Base-by-base conservation (phyloP, 257 asterid species). In the Lavandula angustifolia region DNA sequence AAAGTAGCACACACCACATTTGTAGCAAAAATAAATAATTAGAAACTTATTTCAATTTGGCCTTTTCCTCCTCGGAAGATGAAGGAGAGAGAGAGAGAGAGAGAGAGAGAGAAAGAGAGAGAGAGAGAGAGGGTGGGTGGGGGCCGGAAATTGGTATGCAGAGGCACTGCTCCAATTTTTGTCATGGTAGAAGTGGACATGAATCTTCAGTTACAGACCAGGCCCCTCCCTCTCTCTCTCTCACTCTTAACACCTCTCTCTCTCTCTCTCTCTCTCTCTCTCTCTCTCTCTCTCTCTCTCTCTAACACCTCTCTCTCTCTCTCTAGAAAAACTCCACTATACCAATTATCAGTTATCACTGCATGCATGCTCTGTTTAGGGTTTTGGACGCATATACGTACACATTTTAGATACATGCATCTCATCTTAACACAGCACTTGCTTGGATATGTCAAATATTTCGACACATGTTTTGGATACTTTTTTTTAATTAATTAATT, bases 91-190 rank as follows among this genome's bases (percentile, higher is more conserved):
- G 44, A 38, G 38, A 68, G 22, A 18, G 67, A 13, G 67, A 17
- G 81, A 52, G 70, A 41, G 66, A 18, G 80, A 40, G 60, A 32
- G 34, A n/a, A 27, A 62, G 38, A 12, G 64, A 10, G 64, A 33
- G 81, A 48, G 70, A 40, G 62, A 18, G 78, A 35, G 67, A 48
- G 66, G 32, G 64, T 34, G 44, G 37, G 55, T 54, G 67, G 70
- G 75, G 70, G 79, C 74, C 66, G 75, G 69, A 65, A 75, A 69
- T 56, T 67, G 75, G 34, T 51, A 62, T 54, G 73, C 89, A 81
- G 84, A 77, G 78, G 75, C 79, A 80, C 85, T 84, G 86, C 69
- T 77, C 73, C 38, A 74, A 54, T 31, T 63, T 81, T 82, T 88
- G 89, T 85, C 79, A 61, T 76, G 47, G 57, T 74, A 74, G 77